These are phyloP conservation scores for Ajuga reptans DNA, from an alignment of 305 asterid species.

Conservation along the genomic window DNA sequence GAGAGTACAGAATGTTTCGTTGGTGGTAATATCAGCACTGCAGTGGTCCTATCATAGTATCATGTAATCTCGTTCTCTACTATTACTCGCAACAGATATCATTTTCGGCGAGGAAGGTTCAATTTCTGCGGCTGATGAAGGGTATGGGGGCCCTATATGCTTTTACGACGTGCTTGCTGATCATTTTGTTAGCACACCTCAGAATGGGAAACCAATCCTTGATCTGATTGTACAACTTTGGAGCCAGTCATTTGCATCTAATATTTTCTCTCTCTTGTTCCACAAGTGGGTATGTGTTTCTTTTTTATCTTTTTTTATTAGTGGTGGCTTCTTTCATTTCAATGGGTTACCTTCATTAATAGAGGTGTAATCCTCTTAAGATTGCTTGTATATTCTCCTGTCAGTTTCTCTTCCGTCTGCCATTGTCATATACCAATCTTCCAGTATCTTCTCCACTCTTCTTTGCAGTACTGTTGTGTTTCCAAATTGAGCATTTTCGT, in stretches of 20 bases:
- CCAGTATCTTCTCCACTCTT: neutral
- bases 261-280: slow-evolving; percentile 68
- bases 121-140: slow-evolving; percentile 37
- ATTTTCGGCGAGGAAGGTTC: slow-evolving; percentile 56
- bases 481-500: slow-evolving; percentile 1
- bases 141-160: slow-evolving; percentile 54
- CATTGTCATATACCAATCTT: neutral
- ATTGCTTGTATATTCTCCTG: slow-evolving; percentile 6
- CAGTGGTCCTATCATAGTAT: slow-evolving; percentile 17
- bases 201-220: slow-evolving; percentile 61
- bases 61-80: slow-evolving; percentile 13
- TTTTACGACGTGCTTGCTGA: slow-evolving; percentile 71
- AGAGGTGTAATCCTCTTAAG: slow-evolving; percentile 4
- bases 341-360: neutral
- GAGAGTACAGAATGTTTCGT: neutral
- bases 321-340: slow-evolving; percentile 4
- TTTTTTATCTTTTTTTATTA: neutral
- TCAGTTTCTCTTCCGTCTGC: neutral
- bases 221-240: slow-evolving; percentile 84
- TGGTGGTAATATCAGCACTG: neutral
- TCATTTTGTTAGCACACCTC: slow-evolving; percentile 53
- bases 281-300: slow-evolving; percentile 75
- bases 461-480: neutral
- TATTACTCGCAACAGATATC: slow-evolving; percentile 42
- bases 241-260: slow-evolving; percentile 92